Conservation (phyloP, 2,329 filamentous ascomycete species). For the Colletotrichum sp. region DNA sequence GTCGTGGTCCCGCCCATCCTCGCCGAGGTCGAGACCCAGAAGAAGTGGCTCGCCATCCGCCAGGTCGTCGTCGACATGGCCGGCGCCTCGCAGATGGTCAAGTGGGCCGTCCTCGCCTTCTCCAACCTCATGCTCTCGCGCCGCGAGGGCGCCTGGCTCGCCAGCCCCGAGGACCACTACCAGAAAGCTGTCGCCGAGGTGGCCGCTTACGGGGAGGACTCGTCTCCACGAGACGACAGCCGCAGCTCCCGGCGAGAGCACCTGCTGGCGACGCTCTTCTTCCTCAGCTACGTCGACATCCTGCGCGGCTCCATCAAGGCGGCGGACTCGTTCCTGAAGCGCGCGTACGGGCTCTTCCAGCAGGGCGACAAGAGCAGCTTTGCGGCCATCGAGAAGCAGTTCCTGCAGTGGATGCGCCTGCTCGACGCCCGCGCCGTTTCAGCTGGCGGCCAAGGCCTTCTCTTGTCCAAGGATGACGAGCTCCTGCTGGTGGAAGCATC, state of each 20-base stretch:
- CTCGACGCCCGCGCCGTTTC: constrained; percentile 60
- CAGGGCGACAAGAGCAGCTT: constrained; percentile 40
- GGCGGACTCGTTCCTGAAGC: constrained; percentile 54
- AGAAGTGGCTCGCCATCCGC: constrained; percentile 54
- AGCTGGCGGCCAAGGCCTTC: constrained; percentile 59
- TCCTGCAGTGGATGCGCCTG: constrained; percentile 59
- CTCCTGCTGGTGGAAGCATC: constrained; percentile 48
- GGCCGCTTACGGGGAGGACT: constrained; percentile 7
- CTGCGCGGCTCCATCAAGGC: constrained; percentile 44
- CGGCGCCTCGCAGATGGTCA: constrained; percentile 48
- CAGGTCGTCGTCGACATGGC: constrained; percentile 52
- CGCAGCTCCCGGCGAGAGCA: constrained; percentile 40
- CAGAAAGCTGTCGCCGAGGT: constrained; percentile 39
- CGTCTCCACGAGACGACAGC: constrained; percentile 4
- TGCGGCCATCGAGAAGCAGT: constrained; percentile 45
- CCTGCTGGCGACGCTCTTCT: constrained; percentile 55
- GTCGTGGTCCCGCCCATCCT: constrained; percentile 57
- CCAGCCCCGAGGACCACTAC: constrained; percentile 40
- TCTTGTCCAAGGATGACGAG: constrained; percentile 53
- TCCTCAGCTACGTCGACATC: constrained; percentile 58
- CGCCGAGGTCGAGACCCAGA: constrained; percentile 55
- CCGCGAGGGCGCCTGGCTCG: constrained; percentile 31
- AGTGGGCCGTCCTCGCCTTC: constrained; percentile 54
- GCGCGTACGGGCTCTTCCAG: constrained; percentile 52
- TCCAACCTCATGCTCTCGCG: constrained; percentile 48